Evolutionary conservation across 139 green algal genomes (phyloP).

Genomic region (Pseudopediastrum boryanum): DNA sequence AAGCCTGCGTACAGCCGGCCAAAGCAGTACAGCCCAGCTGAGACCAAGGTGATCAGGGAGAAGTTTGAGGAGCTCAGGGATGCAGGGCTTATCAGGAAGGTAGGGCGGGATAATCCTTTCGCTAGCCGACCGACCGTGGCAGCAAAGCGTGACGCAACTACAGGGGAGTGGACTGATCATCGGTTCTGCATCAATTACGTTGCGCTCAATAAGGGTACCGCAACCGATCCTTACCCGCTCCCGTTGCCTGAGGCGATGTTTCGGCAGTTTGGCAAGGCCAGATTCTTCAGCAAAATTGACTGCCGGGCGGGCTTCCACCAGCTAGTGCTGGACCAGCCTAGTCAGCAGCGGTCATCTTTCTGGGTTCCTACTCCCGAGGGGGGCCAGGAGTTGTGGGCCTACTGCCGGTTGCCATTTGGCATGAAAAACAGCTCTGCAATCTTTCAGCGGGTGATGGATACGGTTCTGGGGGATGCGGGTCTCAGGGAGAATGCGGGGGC

Average conservation of each 20-base stretch:
- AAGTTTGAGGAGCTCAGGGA: no score
- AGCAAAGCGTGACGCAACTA: no score
- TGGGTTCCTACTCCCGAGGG: no score
- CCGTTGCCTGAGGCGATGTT: conserved; percentile 39
- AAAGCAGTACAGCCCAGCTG: no score
- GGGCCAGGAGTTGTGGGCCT: no score
- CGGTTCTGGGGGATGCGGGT: conserved; percentile 2
- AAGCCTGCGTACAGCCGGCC: no score
- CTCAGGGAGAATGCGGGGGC: background rate
- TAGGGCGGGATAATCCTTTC: no score
- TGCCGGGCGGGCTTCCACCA: conserved; percentile 37
- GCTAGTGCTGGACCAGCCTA: background rate
- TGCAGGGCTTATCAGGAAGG: no score
- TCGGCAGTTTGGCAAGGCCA: background rate
- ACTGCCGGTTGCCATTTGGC: conserved; percentile 34
- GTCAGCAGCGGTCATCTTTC: conserved; percentile 27
- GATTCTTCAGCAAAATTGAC: conserved; percentile 45
- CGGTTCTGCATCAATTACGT: conserved; percentile 37
- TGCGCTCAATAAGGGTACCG: conserved; percentile 24
- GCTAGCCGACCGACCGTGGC: no score
- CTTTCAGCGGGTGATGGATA: conserved; percentile 34
- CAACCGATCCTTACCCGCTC: conserved; percentile 22
- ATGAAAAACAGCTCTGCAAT: conserved; percentile 13
- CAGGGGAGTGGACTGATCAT: conserved; percentile 13
- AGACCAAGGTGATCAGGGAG: no score